Base-by-base conservation (phyloP, 768 basidiomycete species). In the Brasilioporus rufonigricans region DNA sequence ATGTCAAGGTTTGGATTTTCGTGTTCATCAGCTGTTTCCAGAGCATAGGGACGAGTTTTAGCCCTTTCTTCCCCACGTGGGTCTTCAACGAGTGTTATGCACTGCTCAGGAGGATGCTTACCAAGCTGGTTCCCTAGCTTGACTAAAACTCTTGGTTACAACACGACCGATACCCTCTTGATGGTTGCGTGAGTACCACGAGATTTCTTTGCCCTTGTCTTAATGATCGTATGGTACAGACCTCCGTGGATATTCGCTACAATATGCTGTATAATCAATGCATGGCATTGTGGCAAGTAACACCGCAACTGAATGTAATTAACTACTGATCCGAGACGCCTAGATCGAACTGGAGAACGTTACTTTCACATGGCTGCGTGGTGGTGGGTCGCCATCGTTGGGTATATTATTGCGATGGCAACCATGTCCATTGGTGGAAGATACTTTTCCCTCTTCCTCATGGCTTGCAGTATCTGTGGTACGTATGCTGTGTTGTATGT, bases 321-420 rank as follows among this genome's bases (percentile, higher is more conserved):
- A 21, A 18, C 7, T 36, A 16, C 44, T 54, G 2, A 55, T 38
- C 12, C 21, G 14, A 32, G 12, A n/a, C 36, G n/a, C n/a, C n/a
- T n/a, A 80, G 85, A 86, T 57, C 73, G 72, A 55, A 80, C 81
- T 11, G 85, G 85, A 5, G 86, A 86, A 63, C 78, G 85, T 16
- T 86, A n/a, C n/a, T n/a, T n/a, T n/a, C n/a, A n/a, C n/a, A n/a
- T n/a, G n/a, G n/a, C n/a, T n/a, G n/a, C n/a, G n/a, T n/a, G n/a
- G n/a, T n/a, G n/a, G n/a, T n/a, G n/a, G n/a, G n/a, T n/a, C n/a
- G n/a, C n/a, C n/a, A n/a, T n/a, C n/a, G n/a, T n/a, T n/a, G n/a
- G n/a, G n/a, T n/a, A n/a, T n/a, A n/a, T n/a, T n/a, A n/a, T 87
- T 56, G 76, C 77, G 5, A 65, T 84, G 16, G 74, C 74, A 4